Evolutionary conservation across 164 flowering plant species (phyloP).

Genomic region (Aristolochia californica): DNA sequence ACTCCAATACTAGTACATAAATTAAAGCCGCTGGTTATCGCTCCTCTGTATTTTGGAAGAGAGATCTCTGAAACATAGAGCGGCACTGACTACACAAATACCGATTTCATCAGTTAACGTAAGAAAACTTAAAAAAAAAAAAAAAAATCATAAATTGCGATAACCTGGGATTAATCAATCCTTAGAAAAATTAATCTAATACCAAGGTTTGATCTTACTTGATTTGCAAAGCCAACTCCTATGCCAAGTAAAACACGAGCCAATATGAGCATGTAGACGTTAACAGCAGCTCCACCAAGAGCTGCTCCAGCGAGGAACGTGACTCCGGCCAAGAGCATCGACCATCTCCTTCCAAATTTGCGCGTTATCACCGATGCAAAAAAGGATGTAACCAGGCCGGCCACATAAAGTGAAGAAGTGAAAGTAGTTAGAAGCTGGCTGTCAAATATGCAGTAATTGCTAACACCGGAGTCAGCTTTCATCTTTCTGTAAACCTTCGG

Average conservation of each 20-base stretch:
- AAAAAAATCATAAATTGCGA: too few relatives aligned
- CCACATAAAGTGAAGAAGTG: slow-evolving; percentile 60
- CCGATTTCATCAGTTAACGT: too few relatives aligned
- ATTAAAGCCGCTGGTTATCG: slow-evolving; percentile 54
- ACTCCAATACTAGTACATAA: slow-evolving; percentile 34
- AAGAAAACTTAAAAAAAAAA: too few relatives aligned
- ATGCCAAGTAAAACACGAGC: slow-evolving; percentile 62
- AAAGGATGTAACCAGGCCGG: slow-evolving; percentile 45
- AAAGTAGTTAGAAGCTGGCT: slow-evolving; percentile 50
- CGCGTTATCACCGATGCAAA: slow-evolving; percentile 38
- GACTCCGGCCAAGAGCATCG: slow-evolving; percentile 42
- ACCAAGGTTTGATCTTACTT: slow-evolving; percentile 30
- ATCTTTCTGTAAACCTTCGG: slow-evolving; percentile 42
- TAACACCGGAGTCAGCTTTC: slow-evolving; percentile 28
- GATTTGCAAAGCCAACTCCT: slow-evolving; percentile 71
- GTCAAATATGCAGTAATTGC: slow-evolving; percentile 63
- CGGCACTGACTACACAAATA: slow-evolving; percentile 47
- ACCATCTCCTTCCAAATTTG: slow-evolving; percentile 42
- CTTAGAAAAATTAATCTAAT: too few relatives aligned
- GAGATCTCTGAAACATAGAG: slow-evolving; percentile 79
- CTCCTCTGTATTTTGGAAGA: slow-evolving; percentile 31
- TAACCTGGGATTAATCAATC: too few relatives aligned
- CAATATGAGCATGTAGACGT: slow-evolving; percentile 42
- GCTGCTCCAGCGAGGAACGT: slow-evolving; percentile 51
- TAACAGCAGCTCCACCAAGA: slow-evolving; percentile 45